Conservation (phyloP, 2,329 filamentous ascomycete species). For the Mycocentrospora acerina region DNA sequence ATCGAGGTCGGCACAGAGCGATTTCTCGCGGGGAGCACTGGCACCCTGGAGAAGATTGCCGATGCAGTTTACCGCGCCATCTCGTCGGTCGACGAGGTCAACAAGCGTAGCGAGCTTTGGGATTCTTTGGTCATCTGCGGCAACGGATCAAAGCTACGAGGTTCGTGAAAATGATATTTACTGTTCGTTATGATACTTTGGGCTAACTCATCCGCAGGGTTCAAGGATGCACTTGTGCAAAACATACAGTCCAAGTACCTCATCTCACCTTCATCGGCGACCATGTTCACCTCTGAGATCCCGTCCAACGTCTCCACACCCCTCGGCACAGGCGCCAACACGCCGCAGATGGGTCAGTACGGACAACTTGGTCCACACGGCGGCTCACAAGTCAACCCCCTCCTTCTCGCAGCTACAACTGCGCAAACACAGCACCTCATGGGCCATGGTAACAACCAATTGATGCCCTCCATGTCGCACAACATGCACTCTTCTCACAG, state of each 20-base stretch:
- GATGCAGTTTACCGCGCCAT: slow-evolving; percentile 82
- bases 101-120: slow-evolving; percentile 85
- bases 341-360: slow-evolving; percentile 57
- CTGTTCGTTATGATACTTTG: background rate
- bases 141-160: slow-evolving; percentile 71
- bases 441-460: slow-evolving; percentile 37
- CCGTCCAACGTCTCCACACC: slow-evolving; percentile 93
- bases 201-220: slow-evolving; percentile 56
- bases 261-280: slow-evolving; percentile 87
- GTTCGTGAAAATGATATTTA: slow-evolving; percentile 37
- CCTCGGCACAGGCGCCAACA: slow-evolving; percentile 85
- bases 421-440: slow-evolving; percentile 59
- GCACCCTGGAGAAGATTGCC: slow-evolving; percentile 79
- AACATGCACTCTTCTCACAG: slow-evolving; percentile 63
- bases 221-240: slow-evolving; percentile 83
- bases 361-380: slow-evolving; percentile 44
- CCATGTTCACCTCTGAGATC: slow-evolving; percentile 95
- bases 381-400: slow-evolving; percentile 74
- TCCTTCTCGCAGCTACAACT: slow-evolving; percentile 87
- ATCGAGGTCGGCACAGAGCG: slow-evolving; percentile 78
- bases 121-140: slow-evolving; percentile 89
- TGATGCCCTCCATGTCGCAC: slow-evolving; percentile 42
- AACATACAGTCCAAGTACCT: slow-evolving; percentile 81
- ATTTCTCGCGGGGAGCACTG: slow-evolving; percentile 64
- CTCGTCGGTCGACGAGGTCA: slow-evolving; percentile 78